A percentile compares a stretch with the other conserved stretches of the same genome.
phyloP scores from a whole-genome alignment of 176 grass and related monocot genomes.

The Ensete ventricosum region DNA sequence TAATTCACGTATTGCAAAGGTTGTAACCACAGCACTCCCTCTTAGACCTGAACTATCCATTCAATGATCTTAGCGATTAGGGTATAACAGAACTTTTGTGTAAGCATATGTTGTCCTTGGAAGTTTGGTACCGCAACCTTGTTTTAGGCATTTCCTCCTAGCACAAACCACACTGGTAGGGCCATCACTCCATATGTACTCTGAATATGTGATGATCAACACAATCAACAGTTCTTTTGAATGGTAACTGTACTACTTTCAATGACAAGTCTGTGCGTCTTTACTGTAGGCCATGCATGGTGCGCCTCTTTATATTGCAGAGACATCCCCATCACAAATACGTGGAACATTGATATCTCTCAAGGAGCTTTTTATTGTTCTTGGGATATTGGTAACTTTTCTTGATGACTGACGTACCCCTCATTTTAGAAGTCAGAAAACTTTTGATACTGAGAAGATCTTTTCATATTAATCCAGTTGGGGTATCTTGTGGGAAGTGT shows the following conservation, averaged over 20 bases:
- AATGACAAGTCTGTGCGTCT: background rate
- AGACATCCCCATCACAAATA: constrained; percentile 81
- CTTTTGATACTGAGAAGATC: background rate
- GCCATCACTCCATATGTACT: background rate
- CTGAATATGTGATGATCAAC: too few species aligned
- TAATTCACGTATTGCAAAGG: too few species aligned
- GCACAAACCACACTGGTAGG: too few species aligned
- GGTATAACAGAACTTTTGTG: too few species aligned
- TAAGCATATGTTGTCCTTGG: too few species aligned
- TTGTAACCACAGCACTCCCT: too few species aligned
- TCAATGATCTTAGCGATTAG: too few species aligned
- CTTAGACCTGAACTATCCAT: too few species aligned
- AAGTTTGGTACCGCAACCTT: too few species aligned
- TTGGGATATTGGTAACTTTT: constrained; percentile 74
- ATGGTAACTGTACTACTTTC: background rate
- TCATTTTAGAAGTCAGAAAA: constrained; percentile 1
- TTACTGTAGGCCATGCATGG: constrained; percentile 82
- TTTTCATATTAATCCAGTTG: constrained; percentile 40
- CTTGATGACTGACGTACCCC: background rate
- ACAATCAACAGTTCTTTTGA: background rate
- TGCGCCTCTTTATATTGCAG: constrained; percentile 92
- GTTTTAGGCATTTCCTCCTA: too few species aligned
- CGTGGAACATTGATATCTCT: constrained; percentile 96
- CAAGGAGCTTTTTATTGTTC: constrained; percentile 94
- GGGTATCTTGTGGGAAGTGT: constrained; percentile 77